Percentiles rank a stretch among this genome's conserved stretches.
phyloP scores from a whole-genome alignment of 345 rosid genomes.

The Eucalyptus curtisii region DNA sequence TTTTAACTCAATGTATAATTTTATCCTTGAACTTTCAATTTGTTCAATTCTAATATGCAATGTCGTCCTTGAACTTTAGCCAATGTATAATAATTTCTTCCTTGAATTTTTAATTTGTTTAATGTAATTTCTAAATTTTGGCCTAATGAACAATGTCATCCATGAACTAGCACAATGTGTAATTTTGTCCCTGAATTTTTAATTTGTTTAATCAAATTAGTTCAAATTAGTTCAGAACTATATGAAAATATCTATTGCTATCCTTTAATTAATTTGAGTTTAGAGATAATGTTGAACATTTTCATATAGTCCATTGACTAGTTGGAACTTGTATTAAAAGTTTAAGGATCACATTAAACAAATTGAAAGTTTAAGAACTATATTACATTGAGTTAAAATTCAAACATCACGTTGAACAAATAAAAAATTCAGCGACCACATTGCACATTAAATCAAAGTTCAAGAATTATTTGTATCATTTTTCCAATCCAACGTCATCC shows the following conservation, averaged over 20 bases:
- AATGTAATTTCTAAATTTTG: too few species aligned
- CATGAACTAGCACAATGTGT: background rate
- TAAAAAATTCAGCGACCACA: background rate
- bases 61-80: background rate
- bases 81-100: background rate
- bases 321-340: background rate
- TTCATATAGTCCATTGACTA: background rate
- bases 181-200: background rate
- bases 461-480: background rate
- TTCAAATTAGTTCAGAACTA: background rate
- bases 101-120: background rate
- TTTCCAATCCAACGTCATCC: background rate
- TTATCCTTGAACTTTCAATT: background rate
- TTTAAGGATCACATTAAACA: accelerated
- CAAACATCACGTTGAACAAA: accelerated
- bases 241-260: background rate
- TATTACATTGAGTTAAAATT: background rate
- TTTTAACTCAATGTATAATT: background rate
- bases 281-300: background rate
- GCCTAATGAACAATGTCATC: background rate
- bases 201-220: too few species aligned
- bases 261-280: background rate
- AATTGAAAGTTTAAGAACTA: background rate
- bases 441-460: background rate
- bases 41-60: background rate